These are phyloP conservation scores for Trifolium pratense DNA, from an alignment of 306 rosid species.

Conservation along the genomic window DNA sequence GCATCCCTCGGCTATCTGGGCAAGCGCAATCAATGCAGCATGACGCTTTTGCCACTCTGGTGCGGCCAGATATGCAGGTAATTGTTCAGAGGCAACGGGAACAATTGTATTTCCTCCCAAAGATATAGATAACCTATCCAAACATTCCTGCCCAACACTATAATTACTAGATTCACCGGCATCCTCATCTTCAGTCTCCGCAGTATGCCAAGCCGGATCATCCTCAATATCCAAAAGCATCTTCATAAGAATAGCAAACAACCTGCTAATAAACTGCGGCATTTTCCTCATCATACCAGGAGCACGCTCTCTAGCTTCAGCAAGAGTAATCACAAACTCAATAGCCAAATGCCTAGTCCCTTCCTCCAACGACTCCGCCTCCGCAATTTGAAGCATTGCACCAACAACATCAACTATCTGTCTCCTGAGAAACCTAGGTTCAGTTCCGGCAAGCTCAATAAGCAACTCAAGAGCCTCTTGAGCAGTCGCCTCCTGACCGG, in stretches of 20 bases:
- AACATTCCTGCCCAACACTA: conserved; percentile 94
- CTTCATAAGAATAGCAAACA: conserved; percentile 86
- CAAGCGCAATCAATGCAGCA: conserved; percentile 86
- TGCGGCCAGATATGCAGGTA: conserved; percentile 83
- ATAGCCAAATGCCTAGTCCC: conserved; percentile 93
- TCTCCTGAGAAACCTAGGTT: conserved; percentile 85
- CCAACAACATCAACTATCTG: conserved; percentile 91
- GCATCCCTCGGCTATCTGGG: conserved; percentile 96
- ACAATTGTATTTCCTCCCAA: conserved; percentile 97
- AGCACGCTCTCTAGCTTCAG: conserved; percentile 94
- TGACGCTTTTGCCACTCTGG: conserved; percentile 95
- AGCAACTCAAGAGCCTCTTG: conserved; percentile 92
- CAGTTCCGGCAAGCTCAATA: conserved; percentile 90
- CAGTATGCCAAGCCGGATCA: conserved; percentile 83
- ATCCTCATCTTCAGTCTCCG: conserved; percentile 88
- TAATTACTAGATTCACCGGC: conserved; percentile 88
- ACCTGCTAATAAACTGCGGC: conserved; percentile 88
- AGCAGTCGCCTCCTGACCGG: conserved; percentile 87
- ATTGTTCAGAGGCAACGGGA: conserved; percentile 92
- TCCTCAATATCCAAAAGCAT: conserved; percentile 89
- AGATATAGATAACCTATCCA: conserved; percentile 89
- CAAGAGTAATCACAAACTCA: conserved; percentile 90
- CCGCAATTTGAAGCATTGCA: conserved; percentile 89
- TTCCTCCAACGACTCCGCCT: conserved; percentile 85
- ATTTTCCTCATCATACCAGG: conserved; percentile 98